Evolutionary conservation across 2,329 filamentous ascomycete species (phyloP).

Genomic region (Exophiala bonariae): DNA sequence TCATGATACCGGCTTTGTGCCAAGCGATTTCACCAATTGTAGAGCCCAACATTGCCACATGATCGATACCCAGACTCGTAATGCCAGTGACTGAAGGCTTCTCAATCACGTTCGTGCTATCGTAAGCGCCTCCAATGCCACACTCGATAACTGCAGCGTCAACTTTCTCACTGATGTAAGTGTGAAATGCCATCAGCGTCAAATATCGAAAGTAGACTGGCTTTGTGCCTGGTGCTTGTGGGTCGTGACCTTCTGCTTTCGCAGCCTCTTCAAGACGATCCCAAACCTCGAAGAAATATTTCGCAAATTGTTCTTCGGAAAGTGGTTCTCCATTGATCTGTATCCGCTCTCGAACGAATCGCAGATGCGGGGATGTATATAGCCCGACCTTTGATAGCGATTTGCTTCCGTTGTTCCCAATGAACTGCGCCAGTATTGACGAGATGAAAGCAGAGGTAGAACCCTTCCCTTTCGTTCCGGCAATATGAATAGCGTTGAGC

Average conservation of each 20-base stretch:
- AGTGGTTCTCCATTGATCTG: constrained; percentile 73
- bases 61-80: constrained; percentile 81
- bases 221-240: constrained; percentile 60
- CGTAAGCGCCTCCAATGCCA: constrained; percentile 90
- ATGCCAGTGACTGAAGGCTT: constrained; percentile 71
- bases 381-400: constrained; percentile 65
- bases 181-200: constrained; percentile 83
- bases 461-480: constrained; percentile 93
- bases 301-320: constrained; percentile 66
- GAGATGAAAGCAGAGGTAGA: constrained; percentile 83
- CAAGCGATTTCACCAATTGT: constrained; percentile 82
- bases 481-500: constrained; percentile 71
- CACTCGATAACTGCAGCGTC: constrained; percentile 83
- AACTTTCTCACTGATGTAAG: constrained; percentile 75
- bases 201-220: constrained; percentile 92
- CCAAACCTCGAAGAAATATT: constrained; percentile 84
- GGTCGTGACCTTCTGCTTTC: constrained; percentile 50
- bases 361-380: constrained; percentile 83
- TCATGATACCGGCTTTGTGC: constrained; percentile 91
- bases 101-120: constrained; percentile 82
- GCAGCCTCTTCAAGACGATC: constrained; percentile 61
- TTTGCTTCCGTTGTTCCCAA: constrained; percentile 33
- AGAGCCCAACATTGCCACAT: constrained; percentile 75
- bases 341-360: constrained; percentile 82
- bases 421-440: constrained; percentile 69